Conservation (phyloP, 805 yeast genomes). For the Kuraishia piskuri region DNA sequence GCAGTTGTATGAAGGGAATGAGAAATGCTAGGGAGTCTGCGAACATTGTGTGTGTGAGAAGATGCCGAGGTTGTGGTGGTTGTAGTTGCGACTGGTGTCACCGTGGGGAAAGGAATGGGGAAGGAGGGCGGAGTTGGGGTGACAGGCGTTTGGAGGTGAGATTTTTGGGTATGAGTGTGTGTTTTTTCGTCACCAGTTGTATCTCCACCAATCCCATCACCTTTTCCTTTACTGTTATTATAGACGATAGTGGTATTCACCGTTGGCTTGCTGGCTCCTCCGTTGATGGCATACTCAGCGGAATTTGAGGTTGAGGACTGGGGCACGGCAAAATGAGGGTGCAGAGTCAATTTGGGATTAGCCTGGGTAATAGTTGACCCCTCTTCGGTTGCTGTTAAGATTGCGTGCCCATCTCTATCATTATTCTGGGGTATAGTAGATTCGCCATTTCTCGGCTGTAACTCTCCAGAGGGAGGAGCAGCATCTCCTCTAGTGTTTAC, state of each 20-base stretch:
- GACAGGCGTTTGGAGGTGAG: neutral
- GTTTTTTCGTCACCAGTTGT: neutral
- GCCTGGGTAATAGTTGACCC: neutral
- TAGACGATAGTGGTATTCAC: neutral
- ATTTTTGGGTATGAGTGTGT: neutral
- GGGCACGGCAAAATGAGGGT: neutral
- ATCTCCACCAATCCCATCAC: neutral
- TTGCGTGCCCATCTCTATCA: too few species aligned
- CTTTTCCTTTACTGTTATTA: neutral
- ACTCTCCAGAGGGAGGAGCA: too few species aligned
- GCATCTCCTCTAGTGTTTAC: neutral
- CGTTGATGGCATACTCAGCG: neutral
- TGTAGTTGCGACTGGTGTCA: neutral
- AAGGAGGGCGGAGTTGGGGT: neutral
- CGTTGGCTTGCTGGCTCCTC: neutral
- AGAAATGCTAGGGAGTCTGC: slow-evolving; percentile 4
- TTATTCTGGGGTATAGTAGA: neutral
- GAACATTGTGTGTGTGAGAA: neutral
- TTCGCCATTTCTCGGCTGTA: neutral
- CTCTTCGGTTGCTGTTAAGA: too few species aligned
- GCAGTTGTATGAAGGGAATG: slow-evolving; percentile 1
- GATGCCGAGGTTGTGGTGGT: neutral
- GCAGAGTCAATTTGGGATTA: neutral
- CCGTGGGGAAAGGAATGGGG: neutral
- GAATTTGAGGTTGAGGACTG: neutral